Evolutionary conservation across 176 grass and related monocot genomes (phyloP).

Genomic region (Hyparrhenia diplandra): DNA sequence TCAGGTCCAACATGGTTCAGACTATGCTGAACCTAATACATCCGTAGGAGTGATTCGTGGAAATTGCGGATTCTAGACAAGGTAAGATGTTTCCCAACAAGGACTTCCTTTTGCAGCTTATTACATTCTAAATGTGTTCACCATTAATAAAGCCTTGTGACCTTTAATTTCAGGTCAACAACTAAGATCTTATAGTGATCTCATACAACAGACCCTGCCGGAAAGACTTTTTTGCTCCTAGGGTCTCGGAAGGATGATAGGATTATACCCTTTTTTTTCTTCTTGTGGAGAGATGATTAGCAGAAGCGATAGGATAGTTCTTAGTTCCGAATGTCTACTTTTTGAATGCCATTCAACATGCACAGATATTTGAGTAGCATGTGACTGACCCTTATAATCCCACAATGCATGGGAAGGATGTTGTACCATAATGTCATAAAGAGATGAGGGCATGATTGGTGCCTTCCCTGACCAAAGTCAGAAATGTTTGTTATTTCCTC

Average conservation of each 20-base stretch:
- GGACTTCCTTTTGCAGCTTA: background rate
- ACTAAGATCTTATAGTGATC: constrained; percentile 18
- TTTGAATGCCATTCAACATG: constrained; percentile 45
- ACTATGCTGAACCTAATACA: constrained; percentile 36
- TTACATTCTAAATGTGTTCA: background rate
- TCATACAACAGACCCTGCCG: constrained; percentile 1
- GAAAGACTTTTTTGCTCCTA: constrained; percentile 11
- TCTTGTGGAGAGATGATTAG: background rate
- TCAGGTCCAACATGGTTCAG: constrained; percentile 36
- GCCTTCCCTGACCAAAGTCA: background rate
- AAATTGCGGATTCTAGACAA: constrained; percentile 62
- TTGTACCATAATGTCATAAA: constrained; percentile 1
- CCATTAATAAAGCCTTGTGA: constrained; percentile 1
- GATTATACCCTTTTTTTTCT: constrained; percentile 22
- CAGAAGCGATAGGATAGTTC: background rate
- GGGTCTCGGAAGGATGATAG: constrained; percentile 1
- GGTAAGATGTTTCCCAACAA: constrained; percentile 19
- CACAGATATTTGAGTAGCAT: constrained; percentile 72
- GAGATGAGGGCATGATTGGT: background rate
- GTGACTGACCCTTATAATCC: constrained; percentile 35
- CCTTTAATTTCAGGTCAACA: constrained; percentile 40
- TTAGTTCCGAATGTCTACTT: constrained; percentile 24
- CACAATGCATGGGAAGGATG: constrained; percentile 7
- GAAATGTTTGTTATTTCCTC: background rate
- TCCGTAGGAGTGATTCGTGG: constrained; percentile 64